Evolutionary conservation across 148 eudicot genomes (phyloP), one percentile per base, ranked within the genome.

Genomic region (Diospyros kaki): DNA sequence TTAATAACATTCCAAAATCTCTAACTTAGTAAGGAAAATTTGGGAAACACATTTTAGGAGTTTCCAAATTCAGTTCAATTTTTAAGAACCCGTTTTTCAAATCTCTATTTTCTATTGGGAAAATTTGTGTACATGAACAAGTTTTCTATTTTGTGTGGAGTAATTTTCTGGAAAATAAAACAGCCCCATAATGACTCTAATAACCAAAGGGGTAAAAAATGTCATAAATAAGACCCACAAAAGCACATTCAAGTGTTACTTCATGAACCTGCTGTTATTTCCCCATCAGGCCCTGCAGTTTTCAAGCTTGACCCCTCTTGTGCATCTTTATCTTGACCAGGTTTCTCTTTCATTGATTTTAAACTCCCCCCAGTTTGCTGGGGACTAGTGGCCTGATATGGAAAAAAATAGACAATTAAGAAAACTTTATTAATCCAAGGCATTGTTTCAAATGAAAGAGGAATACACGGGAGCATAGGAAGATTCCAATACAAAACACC

Each of bases 281-380:
- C 97, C 76, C 96, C 96, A 43, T 95, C 97, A 43, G 94, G 83
- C 73, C 99, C 97, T 46, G 97, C 99, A 43, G 82, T 85, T 80
- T 95, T 95, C 79, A 95, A 76, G 72, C 86, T 86, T 66, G 99
- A 84, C 64, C 83, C 94, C 79, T 92, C 97, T 80, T 82, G 90
- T 77, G 63, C 93, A 79, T 94, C 97, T 74, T 90, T 94, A 53
- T 94, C 98, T 79, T 87, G 87, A 80, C 81, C 81, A 11, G 89
- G 14, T 72, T 93, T 93, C 12, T 95, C 99, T 81, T 95, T 95
- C 94, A 90, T 80, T 46, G 96, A 84, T 78, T 95, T 95, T 70
- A 86, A 85, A 86, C 81, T 91, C 38, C 97, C 92, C 8, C 92
- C 88, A 76, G 82, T 82, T 79, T 87, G 97, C 73, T 84, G 95